Conservation (phyloP, 352 stramenopile species). For the Globisporangium okanoganense region DNA sequence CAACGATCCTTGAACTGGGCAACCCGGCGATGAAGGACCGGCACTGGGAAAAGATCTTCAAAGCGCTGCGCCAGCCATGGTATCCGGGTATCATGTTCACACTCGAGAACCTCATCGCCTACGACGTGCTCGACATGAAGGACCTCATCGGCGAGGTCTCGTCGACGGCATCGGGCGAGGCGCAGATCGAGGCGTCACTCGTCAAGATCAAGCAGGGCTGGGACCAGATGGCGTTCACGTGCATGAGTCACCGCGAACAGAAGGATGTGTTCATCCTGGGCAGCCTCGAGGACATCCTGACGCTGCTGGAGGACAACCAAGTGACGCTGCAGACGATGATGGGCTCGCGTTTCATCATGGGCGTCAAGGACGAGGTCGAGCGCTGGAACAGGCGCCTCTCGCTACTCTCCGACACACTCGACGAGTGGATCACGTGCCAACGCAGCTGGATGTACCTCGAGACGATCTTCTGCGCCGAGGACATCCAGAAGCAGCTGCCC, state of each 20-base stretch:
- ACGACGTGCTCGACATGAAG: conserved; percentile 87
- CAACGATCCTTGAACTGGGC: conserved; percentile 89
- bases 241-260: conserved; percentile 78
- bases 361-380: conserved; percentile 90
- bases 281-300: conserved; percentile 89
- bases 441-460: conserved; percentile 89
- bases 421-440: conserved; percentile 85
- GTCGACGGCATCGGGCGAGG: conserved; percentile 82
- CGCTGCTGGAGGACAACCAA: conserved; percentile 89
- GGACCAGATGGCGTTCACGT: conserved; percentile 85
- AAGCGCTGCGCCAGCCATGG: conserved; percentile 82
- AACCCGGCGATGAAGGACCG: conserved; percentile 92
- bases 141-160: conserved; percentile 85
- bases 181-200: conserved; percentile 88
- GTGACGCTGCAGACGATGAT: conserved; percentile 92
- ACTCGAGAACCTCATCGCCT: conserved; percentile 85
- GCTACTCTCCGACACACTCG: conserved; percentile 75
- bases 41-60: conserved; percentile 95
- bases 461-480: conserved; percentile 86
- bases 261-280: conserved; percentile 89
- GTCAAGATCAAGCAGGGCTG: conserved; percentile 87
- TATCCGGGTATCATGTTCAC: conserved; percentile 88
- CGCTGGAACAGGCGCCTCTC: conserved; percentile 87
- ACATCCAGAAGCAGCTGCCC: conserved; percentile 86
- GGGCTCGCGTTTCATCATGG: conserved; percentile 89